Percentiles rank a stretch among this genome's conserved stretches.
Conservation (phyloP, 2,329 filamentous ascomycete genomes). For the Verticillium isaacii region DNA sequence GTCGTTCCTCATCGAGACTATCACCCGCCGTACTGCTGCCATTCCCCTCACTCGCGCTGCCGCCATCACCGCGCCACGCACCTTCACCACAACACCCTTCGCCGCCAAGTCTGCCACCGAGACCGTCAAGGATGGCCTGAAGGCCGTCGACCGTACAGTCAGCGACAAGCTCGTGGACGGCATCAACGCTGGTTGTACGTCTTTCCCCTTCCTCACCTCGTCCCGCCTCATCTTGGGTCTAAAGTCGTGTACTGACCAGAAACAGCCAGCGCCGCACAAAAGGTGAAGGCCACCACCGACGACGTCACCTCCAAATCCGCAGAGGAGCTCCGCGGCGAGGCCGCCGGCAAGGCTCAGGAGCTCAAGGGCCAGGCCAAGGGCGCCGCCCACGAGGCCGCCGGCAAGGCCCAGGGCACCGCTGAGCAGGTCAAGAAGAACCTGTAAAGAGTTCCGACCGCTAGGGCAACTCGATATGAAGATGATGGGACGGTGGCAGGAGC, state of each 20-base stretch:
- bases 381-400: conserved; percentile 28
- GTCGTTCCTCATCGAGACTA: conserved; percentile 47
- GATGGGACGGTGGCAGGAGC: background rate
- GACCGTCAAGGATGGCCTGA: conserved; percentile 53
- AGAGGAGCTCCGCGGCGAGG: conserved; percentile 30
- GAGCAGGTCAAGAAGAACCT: conserved; percentile 32
- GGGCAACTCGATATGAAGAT: background rate
- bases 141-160: conserved; percentile 55
- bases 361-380: conserved; percentile 26
- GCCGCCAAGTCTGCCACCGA: conserved; percentile 47
- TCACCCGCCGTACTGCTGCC: conserved; percentile 36
- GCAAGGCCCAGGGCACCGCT: conserved; percentile 35
- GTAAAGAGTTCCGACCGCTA: conserved; percentile 6
- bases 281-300: conserved; percentile 41
- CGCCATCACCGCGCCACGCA: conserved; percentile 34
- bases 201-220: background rate
- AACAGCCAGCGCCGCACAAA: conserved; percentile 35
- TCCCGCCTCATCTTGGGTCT: background rate
- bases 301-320: conserved; percentile 30
- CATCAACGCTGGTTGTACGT: conserved; percentile 54
- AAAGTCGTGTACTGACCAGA: background rate
- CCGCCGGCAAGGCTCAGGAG: conserved; percentile 34
- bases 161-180: conserved; percentile 58
- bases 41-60: conserved; percentile 28
- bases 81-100: conserved; percentile 44